Percentiles rank a stretch among this genome's conserved stretches.
Conservation (phyloP, 192 early-diverging fungal genomes). For the Coemansia sp. region DNA sequence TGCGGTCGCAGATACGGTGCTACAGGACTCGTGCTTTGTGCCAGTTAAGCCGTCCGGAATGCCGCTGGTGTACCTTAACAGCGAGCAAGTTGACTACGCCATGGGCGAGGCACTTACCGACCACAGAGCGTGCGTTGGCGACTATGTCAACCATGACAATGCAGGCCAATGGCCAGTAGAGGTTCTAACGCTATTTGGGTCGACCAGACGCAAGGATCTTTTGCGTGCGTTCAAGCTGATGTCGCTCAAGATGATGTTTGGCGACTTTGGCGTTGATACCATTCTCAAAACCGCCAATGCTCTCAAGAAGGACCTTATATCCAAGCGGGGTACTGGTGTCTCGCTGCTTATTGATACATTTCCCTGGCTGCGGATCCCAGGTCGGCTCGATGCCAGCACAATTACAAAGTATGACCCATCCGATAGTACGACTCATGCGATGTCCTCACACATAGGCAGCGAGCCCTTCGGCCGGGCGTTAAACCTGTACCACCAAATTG, state of each 20-base stretch:
- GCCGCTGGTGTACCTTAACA: conserved; percentile 37
- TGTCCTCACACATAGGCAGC: not conserved
- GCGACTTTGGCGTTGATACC: conserved; percentile 46
- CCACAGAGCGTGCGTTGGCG: conserved; percentile 35
- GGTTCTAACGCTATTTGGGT: conserved; percentile 45
- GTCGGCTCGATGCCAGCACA: conserved; percentile 30
- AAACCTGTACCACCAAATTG: conserved; percentile 36
- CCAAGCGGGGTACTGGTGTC: conserved; percentile 13
- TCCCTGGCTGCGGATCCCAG: conserved; percentile 43
- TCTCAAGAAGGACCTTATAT: conserved; percentile 13
- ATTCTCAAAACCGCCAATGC: conserved; percentile 18
- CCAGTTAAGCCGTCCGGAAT: conserved; percentile 27
- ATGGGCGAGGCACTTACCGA: conserved; percentile 15
- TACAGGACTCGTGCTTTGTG: conserved; percentile 18
- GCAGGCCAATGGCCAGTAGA: conserved; percentile 41
- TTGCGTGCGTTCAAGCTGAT: conserved; percentile 28
- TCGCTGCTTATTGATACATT: conserved; percentile 48
- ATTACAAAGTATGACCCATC: conserved; percentile 7
- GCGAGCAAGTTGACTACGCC: conserved; percentile 33
- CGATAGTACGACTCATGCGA: not conserved
- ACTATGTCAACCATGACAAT: conserved; percentile 6
- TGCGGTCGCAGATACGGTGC: conserved; percentile 10
- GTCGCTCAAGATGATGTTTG: conserved; percentile 47
- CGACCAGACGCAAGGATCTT: conserved; percentile 16
- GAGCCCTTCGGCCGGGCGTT: conserved; percentile 42